A percentile compares a stretch with the other conserved stretches of the same genome.
These are phyloP conservation scores for Neurospora crassa DNA, from an alignment of 2,329 filamentous ascomycete genomes.

Conservation along the genomic window DNA sequence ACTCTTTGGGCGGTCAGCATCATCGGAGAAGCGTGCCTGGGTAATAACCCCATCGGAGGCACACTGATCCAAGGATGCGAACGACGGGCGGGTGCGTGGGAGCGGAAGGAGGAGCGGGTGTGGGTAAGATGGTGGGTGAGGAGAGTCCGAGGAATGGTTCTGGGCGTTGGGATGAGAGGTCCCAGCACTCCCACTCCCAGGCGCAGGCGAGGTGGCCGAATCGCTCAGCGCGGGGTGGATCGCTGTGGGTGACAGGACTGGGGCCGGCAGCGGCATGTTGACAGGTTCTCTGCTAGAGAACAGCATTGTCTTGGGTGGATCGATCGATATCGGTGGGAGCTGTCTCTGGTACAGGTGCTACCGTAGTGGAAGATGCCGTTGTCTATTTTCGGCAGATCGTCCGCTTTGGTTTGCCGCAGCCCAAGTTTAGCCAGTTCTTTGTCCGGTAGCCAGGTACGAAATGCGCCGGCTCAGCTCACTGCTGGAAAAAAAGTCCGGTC, in stretches of 20 bases:
- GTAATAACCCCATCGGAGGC: constrained; percentile 21
- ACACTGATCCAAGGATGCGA: constrained; percentile 1
- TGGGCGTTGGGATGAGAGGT: background rate
- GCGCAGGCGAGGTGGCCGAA: constrained; percentile 10
- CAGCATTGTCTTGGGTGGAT: background rate
- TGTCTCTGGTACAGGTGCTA: background rate
- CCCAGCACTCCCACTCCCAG: background rate
- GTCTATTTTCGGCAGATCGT: constrained; percentile 9
- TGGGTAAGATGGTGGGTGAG: constrained; percentile 4
- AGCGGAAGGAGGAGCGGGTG: constrained; percentile 13
- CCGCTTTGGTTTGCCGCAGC: background rate
- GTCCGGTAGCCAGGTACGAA: background rate
- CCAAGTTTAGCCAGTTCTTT: background rate
- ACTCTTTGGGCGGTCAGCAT: constrained; percentile 19
- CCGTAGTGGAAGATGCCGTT: background rate
- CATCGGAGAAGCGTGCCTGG: constrained; percentile 14
- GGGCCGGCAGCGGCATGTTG: constrained; percentile 27
- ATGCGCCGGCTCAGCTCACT: background rate
- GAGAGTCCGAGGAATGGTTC: background rate
- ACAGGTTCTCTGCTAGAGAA: constrained; percentile 16
- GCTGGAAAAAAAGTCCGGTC: background rate
- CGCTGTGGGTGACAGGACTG: constrained; percentile 34
- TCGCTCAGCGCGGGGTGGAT: constrained; percentile 42
- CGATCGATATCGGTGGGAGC: constrained; percentile 1
- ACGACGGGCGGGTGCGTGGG: constrained; percentile 7